A percentile compares a stretch with the other conserved stretches of the same genome.
Evolutionary conservation across 495 filamentous ascomycete species (phyloP).

Genomic region (Penicillium taxi): DNA sequence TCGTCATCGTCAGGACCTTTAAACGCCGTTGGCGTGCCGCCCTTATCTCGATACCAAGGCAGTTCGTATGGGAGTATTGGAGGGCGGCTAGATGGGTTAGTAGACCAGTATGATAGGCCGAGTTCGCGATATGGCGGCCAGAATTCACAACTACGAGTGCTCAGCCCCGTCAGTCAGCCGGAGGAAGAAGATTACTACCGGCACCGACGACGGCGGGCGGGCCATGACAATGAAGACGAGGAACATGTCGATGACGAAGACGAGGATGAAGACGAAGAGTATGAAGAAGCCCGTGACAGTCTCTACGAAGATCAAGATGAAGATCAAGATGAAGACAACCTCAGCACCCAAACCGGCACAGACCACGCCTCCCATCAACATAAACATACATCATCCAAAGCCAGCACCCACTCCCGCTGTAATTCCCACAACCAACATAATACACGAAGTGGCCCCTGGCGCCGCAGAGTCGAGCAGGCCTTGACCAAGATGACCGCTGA

Average conservation of each 20-base stretch:
- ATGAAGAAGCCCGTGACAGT: conserved; percentile 30
- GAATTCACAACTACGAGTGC: conserved; percentile 47
- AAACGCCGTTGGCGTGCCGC: conserved; percentile 26
- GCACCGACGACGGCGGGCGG: conserved; percentile 21
- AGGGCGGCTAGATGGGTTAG: conserved; percentile 19
- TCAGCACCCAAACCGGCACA: conserved; percentile 14
- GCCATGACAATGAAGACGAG: conserved; percentile 24
- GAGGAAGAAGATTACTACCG: conserved; percentile 54
- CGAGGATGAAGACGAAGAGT: conserved; percentile 29
- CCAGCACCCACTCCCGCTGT: conserved; percentile 2
- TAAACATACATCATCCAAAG: conserved; percentile 6
- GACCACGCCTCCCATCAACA: conserved; percentile 11
- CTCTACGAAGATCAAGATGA: conserved; percentile 37
- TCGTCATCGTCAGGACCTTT: conserved; percentile 47
- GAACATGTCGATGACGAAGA: conserved; percentile 21
- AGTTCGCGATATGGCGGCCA: conserved; percentile 6
- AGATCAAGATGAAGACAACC: conserved; percentile 30
- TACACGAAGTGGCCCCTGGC: conserved; percentile 50
- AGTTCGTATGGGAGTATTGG: conserved; percentile 32
- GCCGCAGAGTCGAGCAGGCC: conserved; percentile 74
- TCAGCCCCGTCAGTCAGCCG: conserved; percentile 74
- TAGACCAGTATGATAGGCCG: conserved; percentile 20
- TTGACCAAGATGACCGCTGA: conserved; percentile 87
- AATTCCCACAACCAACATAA: conserved; percentile 4
- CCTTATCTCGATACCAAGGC: conserved; percentile 23